Evolutionary conservation across 73 alveolate species (phyloP), one percentile per base, ranked within the genome.

Genomic region (Breviolum minutum): DNA sequence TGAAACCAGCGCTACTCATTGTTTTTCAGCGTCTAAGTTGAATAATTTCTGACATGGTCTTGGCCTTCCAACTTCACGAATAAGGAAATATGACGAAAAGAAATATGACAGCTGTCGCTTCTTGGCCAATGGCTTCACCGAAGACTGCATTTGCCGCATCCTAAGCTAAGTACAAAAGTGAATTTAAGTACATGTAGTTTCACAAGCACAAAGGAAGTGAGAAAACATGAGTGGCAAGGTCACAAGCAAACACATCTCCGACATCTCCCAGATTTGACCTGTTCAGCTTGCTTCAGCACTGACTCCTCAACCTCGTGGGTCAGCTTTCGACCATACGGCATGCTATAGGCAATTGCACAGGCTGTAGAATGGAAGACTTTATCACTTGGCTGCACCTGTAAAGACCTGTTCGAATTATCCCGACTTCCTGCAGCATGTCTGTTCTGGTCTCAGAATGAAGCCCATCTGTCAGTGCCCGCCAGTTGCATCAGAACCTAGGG

Each of bases 381-480:
- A n/a, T n/a, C n/a, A 40, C 54, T 40, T 40, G 54, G 54, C 54
- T 40, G 54, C 54, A 40, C 54, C 54, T 40, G 54, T 40, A 40
- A 40, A 0, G 54, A 40, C 54, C 54, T 40, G 54, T 40, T 40
- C 54, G 3, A 40, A 40, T 40, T 40, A 40, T 40, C 54, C 54
- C 54, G 54, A 40, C 54, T 40, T 40, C 54, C 54, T 40, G 54
- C 54, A 40, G 0, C 54, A 40, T 40, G 54, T 2, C 54, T 40
- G 54, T 40, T 40, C 54, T 40, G 16, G 71, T 22, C 96, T 70
- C 30, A 70, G 96, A 24, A 26, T n/a, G 8, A 20, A 61, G 74
- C 96, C 96, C 96, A 89, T 61, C 76, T 77, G 73, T 89, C 96
- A 27, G 96, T 89, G 73, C 96, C 96, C 24, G 96, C 96, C 54